Evolutionary conservation across 208 protist species (phyloP), one percentile per base, ranked within the genome.

Genomic region (Endotrypanum monterogeii): DNA sequence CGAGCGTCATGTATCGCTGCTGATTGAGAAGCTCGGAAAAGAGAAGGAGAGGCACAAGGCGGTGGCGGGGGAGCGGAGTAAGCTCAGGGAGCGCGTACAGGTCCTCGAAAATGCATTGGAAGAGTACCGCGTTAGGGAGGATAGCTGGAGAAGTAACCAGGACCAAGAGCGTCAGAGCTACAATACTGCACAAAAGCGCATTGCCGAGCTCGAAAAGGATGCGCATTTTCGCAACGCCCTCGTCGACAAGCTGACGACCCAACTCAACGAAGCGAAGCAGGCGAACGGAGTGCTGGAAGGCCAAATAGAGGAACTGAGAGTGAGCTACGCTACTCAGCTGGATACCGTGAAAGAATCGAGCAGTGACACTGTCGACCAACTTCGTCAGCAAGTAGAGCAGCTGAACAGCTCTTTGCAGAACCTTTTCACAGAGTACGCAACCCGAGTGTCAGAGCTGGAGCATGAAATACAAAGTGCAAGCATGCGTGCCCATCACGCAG

Each of bases 11-110:
- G 77, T 90, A 6, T 67, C 86, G 12, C 56, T 83, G 55, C 85
- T 95, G 2, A 90, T 88, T 44, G 83, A 83, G 55, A 78, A 86
- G 39, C 74, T 94, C 16, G 83, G 83, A 14, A 79, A 70, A 48
- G 85, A 91, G 69, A 89, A 85, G 63, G 84, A 89, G 73, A 71
- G 83, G 3, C 82, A 77, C 63, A 89, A 85, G 50, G 23, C 35
- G 9, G 55, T 80, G 5, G 30, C 63, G 12, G 75, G 56, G 51
- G 83, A 88, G 65, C 76, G 82, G 8, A 75, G 70, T 57, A 46
- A 63, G 51, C 73, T 92, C 46, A 71, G 76, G n/a, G 82, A 71
- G 41, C 83, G 76, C 32, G 73, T 93, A 32, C 68, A 73, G 25
- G 69, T 78, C 65, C 68, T 92, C 46, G 81, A 90, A 69, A 74